A percentile compares a stretch with the other conserved stretches of the same genome.
Conservation (phyloP, 495 filamentous ascomycete genomes). For the Penicillium lagena region DNA sequence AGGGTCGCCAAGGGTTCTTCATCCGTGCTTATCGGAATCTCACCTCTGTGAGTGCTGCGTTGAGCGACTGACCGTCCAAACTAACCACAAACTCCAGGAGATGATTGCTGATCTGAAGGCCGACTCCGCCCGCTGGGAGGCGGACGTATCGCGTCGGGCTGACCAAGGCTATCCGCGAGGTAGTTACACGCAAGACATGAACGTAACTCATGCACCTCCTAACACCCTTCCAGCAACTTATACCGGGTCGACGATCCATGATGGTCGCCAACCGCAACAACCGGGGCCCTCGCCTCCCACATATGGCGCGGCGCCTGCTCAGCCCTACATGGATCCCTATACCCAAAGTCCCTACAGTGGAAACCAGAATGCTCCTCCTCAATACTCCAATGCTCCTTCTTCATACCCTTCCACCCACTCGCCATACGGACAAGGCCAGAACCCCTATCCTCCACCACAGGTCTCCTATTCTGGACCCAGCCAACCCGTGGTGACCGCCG, state of each 20-base stretch:
- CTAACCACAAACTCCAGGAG: constrained; percentile 45
- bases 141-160: constrained; percentile 52
- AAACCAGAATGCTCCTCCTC: constrained; percentile 25
- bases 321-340: constrained; percentile 31
- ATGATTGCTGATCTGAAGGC: constrained; percentile 84
- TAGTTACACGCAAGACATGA: constrained; percentile 40
- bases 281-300: constrained; percentile 33
- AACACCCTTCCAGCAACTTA: constrained; percentile 31
- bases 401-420: constrained; percentile 34
- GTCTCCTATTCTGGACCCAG: constrained; percentile 30
- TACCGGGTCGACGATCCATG: constrained; percentile 28
- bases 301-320: constrained; percentile 32
- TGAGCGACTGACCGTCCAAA: background rate
- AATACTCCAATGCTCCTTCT: constrained; percentile 22
- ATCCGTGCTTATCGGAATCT: constrained; percentile 84
- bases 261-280: constrained; percentile 22
- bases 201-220: constrained; percentile 28
- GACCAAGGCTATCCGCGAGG: constrained; percentile 41
- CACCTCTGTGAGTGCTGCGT: constrained; percentile 61
- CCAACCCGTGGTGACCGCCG: constrained; percentile 30
- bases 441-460: constrained; percentile 31
- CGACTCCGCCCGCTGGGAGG: constrained; percentile 76
- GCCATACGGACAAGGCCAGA: constrained; percentile 28
- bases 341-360: constrained; percentile 28
- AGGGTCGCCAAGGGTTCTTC: constrained; percentile 71